Evolutionary conservation across 1,284 basidiomycete species (phyloP), one percentile per base, ranked within the genome.

Genomic region (Ganoderma leucocontextum): DNA sequence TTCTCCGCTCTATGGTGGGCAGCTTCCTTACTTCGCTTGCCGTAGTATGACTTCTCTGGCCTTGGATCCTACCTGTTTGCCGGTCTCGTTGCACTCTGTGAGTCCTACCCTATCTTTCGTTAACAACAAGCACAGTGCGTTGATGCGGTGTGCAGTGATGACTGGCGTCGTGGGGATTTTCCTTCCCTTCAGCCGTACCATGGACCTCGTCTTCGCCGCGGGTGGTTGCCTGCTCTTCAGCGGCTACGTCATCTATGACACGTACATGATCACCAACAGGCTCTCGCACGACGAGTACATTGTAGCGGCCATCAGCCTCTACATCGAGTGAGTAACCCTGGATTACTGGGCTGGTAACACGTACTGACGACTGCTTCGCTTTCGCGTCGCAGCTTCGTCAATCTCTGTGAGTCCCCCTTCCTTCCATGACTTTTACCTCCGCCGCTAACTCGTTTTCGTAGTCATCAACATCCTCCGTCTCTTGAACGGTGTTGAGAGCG

Each of bases 211-310:
- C 70, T 92, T 90, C 73, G 91, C 95, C n/a, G 83, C 87, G 39
- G 88, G 88, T n/a, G 95, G 92, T 10, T 90, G 89, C 73, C 82
- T 96, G 57, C 79, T 97, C 67, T 97, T 97, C 84, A 93, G 91
- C 71, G 93, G 90, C 44, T 94, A 95, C 75, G 85, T 95, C 72
- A 88, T 94, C 73, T 96, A 92, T 77, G 95, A 97, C 78, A 97
- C 95, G 1, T 94, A 92, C 79, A 79, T 90, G 69, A 95, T 97
- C 80, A 94, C 92, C 80, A 89, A 87, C 71, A 87, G 89, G 65
- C 82, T 96, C 42, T 93, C 91, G 15, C 93, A 94, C 0, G 95
- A 96, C 72, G 95, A 97, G 78, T 96, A 88, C 81, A 95, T 96
- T 70, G 83, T 95, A 82, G 95, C 91, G 60, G 86, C 92, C 58